Evolutionary conservation across 768 basidiomycete genomes (phyloP).

Genomic region (Rhizopogon sp.): DNA sequence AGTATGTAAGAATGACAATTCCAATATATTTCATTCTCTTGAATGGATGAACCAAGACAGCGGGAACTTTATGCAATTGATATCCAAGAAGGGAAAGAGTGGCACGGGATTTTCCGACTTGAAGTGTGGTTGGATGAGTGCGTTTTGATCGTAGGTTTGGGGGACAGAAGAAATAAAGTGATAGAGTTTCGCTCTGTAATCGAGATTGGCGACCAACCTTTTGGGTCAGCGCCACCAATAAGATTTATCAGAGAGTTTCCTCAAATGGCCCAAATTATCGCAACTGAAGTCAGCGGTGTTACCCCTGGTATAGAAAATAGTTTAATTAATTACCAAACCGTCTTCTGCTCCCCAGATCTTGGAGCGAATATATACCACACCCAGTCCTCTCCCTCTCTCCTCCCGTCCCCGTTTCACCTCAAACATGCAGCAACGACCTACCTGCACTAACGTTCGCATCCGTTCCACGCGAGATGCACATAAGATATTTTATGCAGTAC

Average conservation of each 20-base stretch:
- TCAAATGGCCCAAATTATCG: conserved; percentile 22
- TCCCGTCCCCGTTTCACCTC: conserved; percentile 9
- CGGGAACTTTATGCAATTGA: conserved; percentile 11
- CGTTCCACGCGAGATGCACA: conserved; percentile 76
- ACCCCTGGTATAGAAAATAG: conserved; percentile 24
- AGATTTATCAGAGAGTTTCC: conserved; percentile 27
- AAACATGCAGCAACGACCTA: conserved; percentile 62
- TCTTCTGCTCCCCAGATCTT: conserved; percentile 27
- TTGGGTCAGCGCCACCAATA: conserved; percentile 34
- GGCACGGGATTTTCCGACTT: neutral
- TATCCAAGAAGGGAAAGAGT: conserved; percentile 1
- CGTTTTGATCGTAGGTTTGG: conserved; percentile 7
- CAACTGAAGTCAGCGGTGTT: conserved; percentile 14
- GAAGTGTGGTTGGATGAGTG: neutral
- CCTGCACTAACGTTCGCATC: conserved; percentile 67
- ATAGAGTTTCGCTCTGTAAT: conserved; percentile 43
- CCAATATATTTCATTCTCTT: neutral
- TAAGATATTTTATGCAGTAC: conserved; percentile 73
- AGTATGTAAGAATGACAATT: conserved; percentile 5
- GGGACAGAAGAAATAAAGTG: conserved; percentile 35
- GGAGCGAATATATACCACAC: conserved; percentile 25
- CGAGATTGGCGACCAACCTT: conserved; percentile 40
- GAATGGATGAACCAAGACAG: conserved; percentile 5
- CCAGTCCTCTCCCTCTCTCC: conserved; percentile 12
- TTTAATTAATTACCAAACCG: conserved; percentile 35